Evolutionary conservation across 2,329 filamentous ascomycete species (phyloP), one percentile per base, ranked within the genome.

Genomic region (Byssothecium circinans): DNA sequence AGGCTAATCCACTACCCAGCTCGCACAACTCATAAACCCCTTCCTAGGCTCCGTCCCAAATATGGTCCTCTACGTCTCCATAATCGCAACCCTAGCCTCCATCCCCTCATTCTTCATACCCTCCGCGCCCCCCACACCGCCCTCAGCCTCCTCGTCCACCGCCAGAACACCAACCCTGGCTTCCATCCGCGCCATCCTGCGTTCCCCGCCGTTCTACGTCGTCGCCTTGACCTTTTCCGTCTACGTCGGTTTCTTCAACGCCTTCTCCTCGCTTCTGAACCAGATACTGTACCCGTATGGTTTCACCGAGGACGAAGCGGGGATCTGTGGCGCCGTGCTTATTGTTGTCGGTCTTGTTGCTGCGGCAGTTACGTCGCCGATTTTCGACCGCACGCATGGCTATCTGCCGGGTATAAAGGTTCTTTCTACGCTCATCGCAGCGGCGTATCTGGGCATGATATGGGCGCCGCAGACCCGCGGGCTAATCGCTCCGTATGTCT

Each of bases 211-310:
- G 65, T 87, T 95, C 71, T 95, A 85, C 80, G 80, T 96, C 53
- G 73, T 96, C 56, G 76, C 91, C 52, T 62, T 91, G 50, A 86
- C 91, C n/a, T 97, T 92, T 73, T 75, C 82, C 55, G 73, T 91
- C 61, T 96, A 91, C 70, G 89, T 96, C 52, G 91, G 88, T 61
- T 86, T 94, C 75, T 99, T 99, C 84, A 97, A 97, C 78, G 87
- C 87, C 57, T 78, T 91, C 57, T 95, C 91, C 41, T 88, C 88
- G 1, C 82, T 97, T 1, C 79, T 97, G 8, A 95, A 92, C 75
- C 92, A 96, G 67, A 89, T 97, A 67, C 81, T 97, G 54, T 77
- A 82, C 32, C 94, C 94, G 0, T 92, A 96, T 73, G 88, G 84
- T 61, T 95, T 90, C 79, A 81, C 76, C 49, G 87, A 95, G 68